Percentiles rank a stretch among this genome's conserved stretches.
Conservation (phyloP, 2,329 filamentous ascomycete genomes). For the Epichloe uncinata region DNA sequence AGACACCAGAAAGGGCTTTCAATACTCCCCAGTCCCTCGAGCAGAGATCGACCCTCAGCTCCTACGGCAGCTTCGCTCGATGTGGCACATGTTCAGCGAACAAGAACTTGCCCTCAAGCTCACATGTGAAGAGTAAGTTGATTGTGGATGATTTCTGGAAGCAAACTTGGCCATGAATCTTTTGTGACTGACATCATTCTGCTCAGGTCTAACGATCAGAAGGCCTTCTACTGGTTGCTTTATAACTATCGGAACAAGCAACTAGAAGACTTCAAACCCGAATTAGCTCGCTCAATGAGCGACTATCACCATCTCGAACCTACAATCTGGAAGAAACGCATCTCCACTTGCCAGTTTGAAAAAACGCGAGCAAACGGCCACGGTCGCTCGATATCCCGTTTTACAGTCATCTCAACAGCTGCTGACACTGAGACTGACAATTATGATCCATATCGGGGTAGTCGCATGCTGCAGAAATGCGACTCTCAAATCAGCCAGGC, state of each 20-base stretch:
- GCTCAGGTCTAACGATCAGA: constrained; percentile 72
- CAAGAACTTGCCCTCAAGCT: constrained; percentile 58
- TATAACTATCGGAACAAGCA: constrained; percentile 71
- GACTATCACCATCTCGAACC: constrained; percentile 75
- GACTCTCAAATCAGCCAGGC: constrained; percentile 44
- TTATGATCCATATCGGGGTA: constrained; percentile 76
- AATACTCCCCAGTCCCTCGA: constrained; percentile 42
- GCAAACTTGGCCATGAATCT: background rate
- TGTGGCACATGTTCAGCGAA: constrained; percentile 81
- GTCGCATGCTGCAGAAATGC: constrained; percentile 30
- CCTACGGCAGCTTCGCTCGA: constrained; percentile 69
- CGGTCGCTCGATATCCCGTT: constrained; percentile 43
- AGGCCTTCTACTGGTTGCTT: constrained; percentile 81
- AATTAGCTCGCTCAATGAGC: constrained; percentile 72
- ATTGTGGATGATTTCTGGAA: background rate
- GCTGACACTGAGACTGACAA: constrained; percentile 43
- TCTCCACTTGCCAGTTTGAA: constrained; percentile 48
- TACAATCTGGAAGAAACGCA: constrained; percentile 41
- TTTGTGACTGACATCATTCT: constrained; percentile 15
- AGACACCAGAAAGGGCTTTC: constrained; percentile 46
- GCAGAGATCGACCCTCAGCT: constrained; percentile 70
- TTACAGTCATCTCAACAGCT: constrained; percentile 52
- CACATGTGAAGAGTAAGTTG: constrained; percentile 46
- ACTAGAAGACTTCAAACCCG: constrained; percentile 72
- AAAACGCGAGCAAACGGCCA: constrained; percentile 32